These are phyloP conservation scores for Petunia axillaris DNA, from an alignment of 257 asterid species.

Conservation along the genomic window DNA sequence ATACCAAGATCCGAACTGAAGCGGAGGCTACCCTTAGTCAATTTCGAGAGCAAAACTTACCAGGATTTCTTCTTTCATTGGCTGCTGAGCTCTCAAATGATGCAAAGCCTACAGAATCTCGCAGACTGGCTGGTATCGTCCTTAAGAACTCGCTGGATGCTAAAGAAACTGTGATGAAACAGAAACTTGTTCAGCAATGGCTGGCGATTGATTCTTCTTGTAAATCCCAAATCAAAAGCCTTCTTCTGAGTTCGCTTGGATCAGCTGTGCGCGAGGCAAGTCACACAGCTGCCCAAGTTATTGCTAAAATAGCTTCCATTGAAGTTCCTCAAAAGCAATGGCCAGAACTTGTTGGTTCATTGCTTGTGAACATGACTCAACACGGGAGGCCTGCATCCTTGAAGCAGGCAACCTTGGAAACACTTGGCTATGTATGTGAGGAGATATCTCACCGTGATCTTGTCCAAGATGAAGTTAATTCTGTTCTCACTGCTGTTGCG, in stretches of 20 bases:
- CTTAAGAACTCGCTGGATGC: slow-evolving; percentile 87
- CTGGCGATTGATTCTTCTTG: slow-evolving; percentile 52
- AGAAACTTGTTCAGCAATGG: slow-evolving; percentile 70
- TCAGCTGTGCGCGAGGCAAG: slow-evolving; percentile 70
- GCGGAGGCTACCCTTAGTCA: slow-evolving; percentile 70
- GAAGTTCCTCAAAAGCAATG: slow-evolving; percentile 83
- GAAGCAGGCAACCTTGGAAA: slow-evolving; percentile 80
- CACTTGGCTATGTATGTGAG: slow-evolving; percentile 89
- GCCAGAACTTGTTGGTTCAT: slow-evolving; percentile 73
- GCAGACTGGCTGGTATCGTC: slow-evolving; percentile 84
- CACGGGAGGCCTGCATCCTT: slow-evolving; percentile 60
- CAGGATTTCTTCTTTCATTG: slow-evolving; percentile 67
- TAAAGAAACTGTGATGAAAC: slow-evolving; percentile 66
- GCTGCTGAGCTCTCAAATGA: slow-evolving; percentile 74
- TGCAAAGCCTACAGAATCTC: slow-evolving; percentile 70
- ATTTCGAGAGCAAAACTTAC: slow-evolving; percentile 75
- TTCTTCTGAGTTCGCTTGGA: slow-evolving; percentile 67
- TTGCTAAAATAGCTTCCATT: slow-evolving; percentile 82
- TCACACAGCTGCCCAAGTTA: slow-evolving; percentile 81
- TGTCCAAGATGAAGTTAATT: slow-evolving; percentile 78
- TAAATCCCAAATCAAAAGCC: slow-evolving; percentile 68
- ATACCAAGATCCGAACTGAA: slow-evolving; percentile 72
- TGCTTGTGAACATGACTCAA: slow-evolving; percentile 74
- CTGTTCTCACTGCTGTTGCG: slow-evolving; percentile 79
- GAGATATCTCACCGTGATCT: slow-evolving; percentile 80